These are phyloP conservation scores for Yamadazyma blattariae DNA, from an alignment of 1,139 yeast species.

Conservation along the genomic window DNA sequence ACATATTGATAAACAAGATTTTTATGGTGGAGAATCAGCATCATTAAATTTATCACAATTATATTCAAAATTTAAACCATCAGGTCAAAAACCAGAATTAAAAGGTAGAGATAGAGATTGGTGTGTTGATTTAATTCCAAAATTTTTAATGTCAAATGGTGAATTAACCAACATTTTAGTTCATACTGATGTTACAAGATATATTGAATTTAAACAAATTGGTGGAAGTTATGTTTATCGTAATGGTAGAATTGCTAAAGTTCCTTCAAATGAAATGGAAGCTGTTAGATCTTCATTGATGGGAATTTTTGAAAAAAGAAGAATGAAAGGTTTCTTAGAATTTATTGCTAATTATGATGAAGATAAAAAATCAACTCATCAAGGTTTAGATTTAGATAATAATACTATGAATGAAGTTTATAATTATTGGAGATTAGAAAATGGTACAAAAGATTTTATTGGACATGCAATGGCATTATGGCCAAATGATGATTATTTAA, in stretches of 20 bases:
- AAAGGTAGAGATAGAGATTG: slow-evolving; percentile 95
- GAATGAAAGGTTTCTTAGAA: slow-evolving; percentile 90
- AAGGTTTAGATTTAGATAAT: slow-evolving; percentile 78
- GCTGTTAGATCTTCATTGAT: slow-evolving; percentile 89
- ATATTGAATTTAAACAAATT: slow-evolving; percentile 93
- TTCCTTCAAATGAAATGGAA: slow-evolving; percentile 88
- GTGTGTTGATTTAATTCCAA: slow-evolving; percentile 97
- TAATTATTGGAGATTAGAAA: slow-evolving; percentile 85
- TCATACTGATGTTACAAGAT: slow-evolving; percentile 93
- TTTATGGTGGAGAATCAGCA: slow-evolving; percentile 86
- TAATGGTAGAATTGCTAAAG: slow-evolving; percentile 88
- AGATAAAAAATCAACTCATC: slow-evolving; percentile 76
- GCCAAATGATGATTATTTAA: slow-evolving; percentile 87
- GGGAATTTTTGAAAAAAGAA: slow-evolving; percentile 95
- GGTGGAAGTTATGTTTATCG: slow-evolving; percentile 94
- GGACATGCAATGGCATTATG: slow-evolving; percentile 99
- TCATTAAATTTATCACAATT: slow-evolving; percentile 62
- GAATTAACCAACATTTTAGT: slow-evolving; percentile 93
- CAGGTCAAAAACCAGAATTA: slow-evolving; percentile 64
- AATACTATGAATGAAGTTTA: slow-evolving; percentile 93
- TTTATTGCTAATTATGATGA: slow-evolving; percentile 83
- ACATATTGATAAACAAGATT: slow-evolving; percentile 95
- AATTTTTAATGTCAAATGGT: slow-evolving; percentile 96
- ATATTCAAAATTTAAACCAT: slow-evolving; percentile 68
- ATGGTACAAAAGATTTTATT: slow-evolving; percentile 91